phyloP scores from a whole-genome alignment of 2,329 filamentous ascomycete species.

The Fragosphaeria purpurea region DNA sequence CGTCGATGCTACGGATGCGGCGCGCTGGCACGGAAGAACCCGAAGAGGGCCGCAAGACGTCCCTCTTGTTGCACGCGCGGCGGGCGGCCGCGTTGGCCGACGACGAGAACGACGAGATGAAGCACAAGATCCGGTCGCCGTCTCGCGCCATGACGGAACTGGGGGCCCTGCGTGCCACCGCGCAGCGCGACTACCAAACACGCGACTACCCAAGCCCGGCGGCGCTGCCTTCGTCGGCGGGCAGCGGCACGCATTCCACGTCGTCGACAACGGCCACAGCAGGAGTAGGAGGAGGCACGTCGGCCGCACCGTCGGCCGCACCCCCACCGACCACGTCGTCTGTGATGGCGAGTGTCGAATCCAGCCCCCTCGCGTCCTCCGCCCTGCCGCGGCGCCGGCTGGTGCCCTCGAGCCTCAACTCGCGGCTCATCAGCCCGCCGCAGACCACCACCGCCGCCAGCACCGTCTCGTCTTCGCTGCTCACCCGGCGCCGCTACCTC shows the following conservation, averaged over 20 bases:
- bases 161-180: slow-evolving; percentile 24
- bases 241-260: background rate
- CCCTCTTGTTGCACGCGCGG: slow-evolving; percentile 33
- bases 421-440: slow-evolving; percentile 34
- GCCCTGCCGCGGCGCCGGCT: slow-evolving; percentile 45
- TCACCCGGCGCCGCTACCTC: slow-evolving; percentile 34
- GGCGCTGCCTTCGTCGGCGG: background rate
- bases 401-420: slow-evolving; percentile 37
- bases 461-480: slow-evolving; percentile 3
- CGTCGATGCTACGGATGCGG: slow-evolving; percentile 22
- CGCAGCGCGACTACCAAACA: slow-evolving; percentile 18
- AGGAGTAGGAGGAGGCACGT: background rate
- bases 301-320: slow-evolving; percentile 6
- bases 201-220: slow-evolving; percentile 5
- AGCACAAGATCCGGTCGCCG: slow-evolving; percentile 39
- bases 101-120: slow-evolving; percentile 36
- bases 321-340: slow-evolving; percentile 14
- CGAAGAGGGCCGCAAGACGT: slow-evolving; percentile 39
- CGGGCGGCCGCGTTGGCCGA: slow-evolving; percentile 33
- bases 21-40: slow-evolving; percentile 40
- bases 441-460: slow-evolving; percentile 24
- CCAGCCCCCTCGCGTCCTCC: slow-evolving; percentile 27
- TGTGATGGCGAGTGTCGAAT: background rate
- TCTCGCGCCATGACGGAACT: slow-evolving; percentile 51
- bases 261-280: background rate